These are phyloP conservation scores for Aspergillus viridinutans DNA, from an alignment of 2,329 filamentous ascomycete genomes.

Conservation along the genomic window DNA sequence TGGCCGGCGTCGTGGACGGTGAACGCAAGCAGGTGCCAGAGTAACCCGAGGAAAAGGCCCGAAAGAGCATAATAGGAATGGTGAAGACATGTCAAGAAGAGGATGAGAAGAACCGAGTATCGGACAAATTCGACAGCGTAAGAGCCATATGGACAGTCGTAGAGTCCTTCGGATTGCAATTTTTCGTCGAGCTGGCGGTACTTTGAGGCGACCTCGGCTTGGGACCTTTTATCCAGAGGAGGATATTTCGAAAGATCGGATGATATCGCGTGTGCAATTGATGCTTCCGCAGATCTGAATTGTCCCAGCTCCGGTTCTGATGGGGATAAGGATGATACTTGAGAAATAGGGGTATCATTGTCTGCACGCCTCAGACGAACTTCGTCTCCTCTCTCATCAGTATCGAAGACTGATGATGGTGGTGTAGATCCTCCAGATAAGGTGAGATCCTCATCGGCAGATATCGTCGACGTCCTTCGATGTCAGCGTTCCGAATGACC, in stretches of 20 bases:
- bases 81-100: conserved; percentile 52
- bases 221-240: conserved; percentile 64
- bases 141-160: conserved; percentile 71
- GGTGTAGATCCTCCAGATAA: too few relatives aligned
- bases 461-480: conserved; percentile 17
- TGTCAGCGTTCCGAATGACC: conserved; percentile 57
- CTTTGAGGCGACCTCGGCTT: conserved; percentile 68
- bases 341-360: neutral
- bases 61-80: conserved; percentile 65
- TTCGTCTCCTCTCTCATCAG: neutral
- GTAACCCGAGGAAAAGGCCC: conserved; percentile 69
- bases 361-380: conserved; percentile 5
- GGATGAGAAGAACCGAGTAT: conserved; percentile 58
- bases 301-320: too few relatives aligned
- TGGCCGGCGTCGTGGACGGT: conserved; percentile 92
- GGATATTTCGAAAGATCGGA: conserved; percentile 76
- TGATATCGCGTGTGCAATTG: neutral
- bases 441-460: too few relatives aligned
- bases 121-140: conserved; percentile 68
- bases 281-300: too few relatives aligned
- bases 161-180: conserved; percentile 62
- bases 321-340: neutral
- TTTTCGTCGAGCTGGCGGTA: conserved; percentile 20
- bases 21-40: conserved; percentile 96
- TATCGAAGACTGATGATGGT: neutral